Evolutionary conservation across 2,329 filamentous ascomycete species (phyloP).

Genomic region (Trichoderma sp.): DNA sequence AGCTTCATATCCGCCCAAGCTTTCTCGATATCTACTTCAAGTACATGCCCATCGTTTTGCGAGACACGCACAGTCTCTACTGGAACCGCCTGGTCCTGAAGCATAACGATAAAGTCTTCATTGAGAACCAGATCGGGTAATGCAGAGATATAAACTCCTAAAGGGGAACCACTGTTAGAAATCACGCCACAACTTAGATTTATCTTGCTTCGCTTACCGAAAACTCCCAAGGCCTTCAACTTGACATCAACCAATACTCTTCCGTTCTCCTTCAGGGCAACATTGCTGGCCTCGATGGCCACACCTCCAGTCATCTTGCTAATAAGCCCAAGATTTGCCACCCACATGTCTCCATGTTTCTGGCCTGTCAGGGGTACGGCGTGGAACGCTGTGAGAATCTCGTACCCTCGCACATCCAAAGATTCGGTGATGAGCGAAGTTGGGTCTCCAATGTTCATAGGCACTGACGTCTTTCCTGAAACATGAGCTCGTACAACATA

Average conservation of each 20-base stretch:
- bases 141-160: slow-evolving; percentile 71
- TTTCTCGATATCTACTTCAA: slow-evolving; percentile 72
- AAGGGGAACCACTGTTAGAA: neutral
- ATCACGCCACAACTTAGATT: neutral
- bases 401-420: slow-evolving; percentile 66
- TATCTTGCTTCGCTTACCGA: slow-evolving; percentile 48
- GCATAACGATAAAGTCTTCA: slow-evolving; percentile 68
- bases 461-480: slow-evolving; percentile 58
- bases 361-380: slow-evolving; percentile 54
- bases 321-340: slow-evolving; percentile 74
- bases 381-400: slow-evolving; percentile 76
- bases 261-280: slow-evolving; percentile 53
- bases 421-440: slow-evolving; percentile 59
- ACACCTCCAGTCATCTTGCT: slow-evolving; percentile 89
- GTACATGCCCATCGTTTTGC: slow-evolving; percentile 51
- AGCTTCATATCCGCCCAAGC: slow-evolving; percentile 77
- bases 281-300: slow-evolving; percentile 64
- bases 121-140: slow-evolving; percentile 59
- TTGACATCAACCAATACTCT: slow-evolving; percentile 63
- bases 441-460: slow-evolving; percentile 43
- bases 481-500: slow-evolving; percentile 75
- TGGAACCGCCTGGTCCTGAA: slow-evolving; percentile 70
- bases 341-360: slow-evolving; percentile 38
- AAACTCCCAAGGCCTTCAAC: slow-evolving; percentile 74
- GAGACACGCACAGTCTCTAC: slow-evolving; percentile 60